phyloP scores from a whole-genome alignment of 352 stramenopile species.

The Phytophthora hibernalis region DNA sequence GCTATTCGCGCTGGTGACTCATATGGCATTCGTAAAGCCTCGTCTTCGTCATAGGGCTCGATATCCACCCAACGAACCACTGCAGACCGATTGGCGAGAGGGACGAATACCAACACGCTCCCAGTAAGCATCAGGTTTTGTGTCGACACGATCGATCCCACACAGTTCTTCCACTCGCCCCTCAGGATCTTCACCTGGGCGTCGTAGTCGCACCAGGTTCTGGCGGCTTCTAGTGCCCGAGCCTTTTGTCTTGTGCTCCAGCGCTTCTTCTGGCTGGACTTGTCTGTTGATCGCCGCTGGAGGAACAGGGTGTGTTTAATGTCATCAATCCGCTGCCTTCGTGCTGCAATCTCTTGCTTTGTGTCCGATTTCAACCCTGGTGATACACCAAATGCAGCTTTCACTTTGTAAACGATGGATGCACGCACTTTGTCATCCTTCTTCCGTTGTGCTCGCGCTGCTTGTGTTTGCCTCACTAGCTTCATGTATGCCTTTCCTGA shows the following conservation, averaged over 20 bases:
- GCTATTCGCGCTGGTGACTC: constrained; percentile 37
- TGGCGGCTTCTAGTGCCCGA: constrained; percentile 42
- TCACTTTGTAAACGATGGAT: constrained; percentile 52
- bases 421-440: constrained; percentile 50
- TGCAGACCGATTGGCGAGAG: constrained; percentile 55
- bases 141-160: constrained; percentile 67
- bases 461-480: constrained; percentile 58
- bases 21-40: constrained; percentile 51
- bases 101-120: constrained; percentile 68
- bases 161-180: constrained; percentile 53
- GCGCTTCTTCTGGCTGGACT: constrained; percentile 36
- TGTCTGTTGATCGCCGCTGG: constrained; percentile 28
- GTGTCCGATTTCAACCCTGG: constrained; percentile 67
- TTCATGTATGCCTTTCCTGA: constrained; percentile 56
- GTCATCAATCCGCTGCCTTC: constrained; percentile 37
- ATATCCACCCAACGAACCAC: constrained; percentile 70
- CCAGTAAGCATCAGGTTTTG: constrained; percentile 69
- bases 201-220: constrained; percentile 63
- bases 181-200: constrained; percentile 55
- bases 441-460: constrained; percentile 44
- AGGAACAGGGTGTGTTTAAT: constrained; percentile 66
- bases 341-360: constrained; percentile 47
- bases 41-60: constrained; percentile 51
- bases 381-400: constrained; percentile 46
- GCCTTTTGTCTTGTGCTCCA: constrained; percentile 58